These are phyloP conservation scores for Apiotrichum brassicae DNA, from an alignment of 1,284 basidiomycete species.

Conservation along the genomic window DNA sequence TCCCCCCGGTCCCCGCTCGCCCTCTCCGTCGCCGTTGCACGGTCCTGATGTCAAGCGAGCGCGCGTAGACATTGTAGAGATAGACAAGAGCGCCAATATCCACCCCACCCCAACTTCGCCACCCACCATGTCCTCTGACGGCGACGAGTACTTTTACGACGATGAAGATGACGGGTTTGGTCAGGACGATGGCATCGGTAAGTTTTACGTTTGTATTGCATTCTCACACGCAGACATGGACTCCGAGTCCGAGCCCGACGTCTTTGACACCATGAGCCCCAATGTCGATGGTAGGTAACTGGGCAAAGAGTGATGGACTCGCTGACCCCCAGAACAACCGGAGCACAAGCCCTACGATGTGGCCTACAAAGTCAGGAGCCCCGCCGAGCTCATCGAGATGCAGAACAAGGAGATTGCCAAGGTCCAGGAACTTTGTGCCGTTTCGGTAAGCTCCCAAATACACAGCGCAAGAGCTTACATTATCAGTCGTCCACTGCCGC, in stretches of 20 bases:
- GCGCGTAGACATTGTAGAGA: neutral
- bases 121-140: constrained; percentile 42
- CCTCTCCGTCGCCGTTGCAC: neutral
- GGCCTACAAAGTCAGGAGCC: constrained; percentile 57
- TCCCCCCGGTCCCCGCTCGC: neutral
- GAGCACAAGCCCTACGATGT: constrained; percentile 46
- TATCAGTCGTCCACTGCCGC: constrained; percentile 57
- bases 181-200: constrained; percentile 29
- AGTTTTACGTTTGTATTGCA: no score
- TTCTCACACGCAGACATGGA: constrained; percentile 17
- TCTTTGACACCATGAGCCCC: constrained; percentile 42
- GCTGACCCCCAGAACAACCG: constrained; percentile 26
- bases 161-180: constrained; percentile 39
- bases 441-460: constrained; percentile 77
- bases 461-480: no score
- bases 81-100: neutral
- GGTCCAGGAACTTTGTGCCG: constrained; percentile 74
- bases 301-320: no score
- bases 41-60: constrained; percentile 7
- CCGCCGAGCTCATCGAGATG: constrained; percentile 68
- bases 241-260: constrained; percentile 36
- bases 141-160: constrained; percentile 38
- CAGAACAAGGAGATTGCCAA: constrained; percentile 74
- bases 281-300: constrained; percentile 38
- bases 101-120: no score